Percentiles rank a stretch among this genome's conserved stretches.
phyloP scores from a whole-genome alignment of 1,139 yeast species.

The Blastobotrys aristatus region DNA sequence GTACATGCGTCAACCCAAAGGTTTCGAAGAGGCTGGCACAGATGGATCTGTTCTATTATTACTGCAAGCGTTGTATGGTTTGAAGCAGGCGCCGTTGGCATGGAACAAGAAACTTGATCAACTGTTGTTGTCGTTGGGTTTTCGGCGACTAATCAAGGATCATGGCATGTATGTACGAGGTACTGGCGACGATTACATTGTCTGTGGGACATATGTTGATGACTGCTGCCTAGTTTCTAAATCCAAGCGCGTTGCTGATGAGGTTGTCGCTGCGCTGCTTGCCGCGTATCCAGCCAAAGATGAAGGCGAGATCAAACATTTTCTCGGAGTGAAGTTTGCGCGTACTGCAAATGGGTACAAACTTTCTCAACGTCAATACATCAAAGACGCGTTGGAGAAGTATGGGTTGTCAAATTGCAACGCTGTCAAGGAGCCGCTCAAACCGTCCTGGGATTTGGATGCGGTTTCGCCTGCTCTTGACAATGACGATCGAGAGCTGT shows the following conservation, averaged over 20 bases:
- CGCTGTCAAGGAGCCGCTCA: background rate
- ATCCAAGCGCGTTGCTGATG: too few species aligned
- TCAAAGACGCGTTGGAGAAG: background rate
- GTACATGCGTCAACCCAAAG: constrained; percentile 21
- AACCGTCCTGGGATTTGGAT: background rate
- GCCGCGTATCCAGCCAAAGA: too few species aligned
- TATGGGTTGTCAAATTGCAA: background rate
- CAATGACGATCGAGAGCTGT: background rate
- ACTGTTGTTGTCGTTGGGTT: constrained; percentile 12
- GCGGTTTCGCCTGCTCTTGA: background rate
- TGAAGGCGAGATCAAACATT: background rate
- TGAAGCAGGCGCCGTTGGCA: constrained; percentile 25
- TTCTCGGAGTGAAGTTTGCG: background rate
- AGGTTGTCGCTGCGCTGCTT: too few species aligned
- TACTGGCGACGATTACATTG: background rate
- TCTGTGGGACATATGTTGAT: background rate
- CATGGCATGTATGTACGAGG: background rate
- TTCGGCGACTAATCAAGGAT: background rate
- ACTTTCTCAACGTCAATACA: background rate
- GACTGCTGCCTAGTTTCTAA: too few species aligned
- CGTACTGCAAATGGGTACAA: background rate
- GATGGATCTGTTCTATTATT: constrained; percentile 17
- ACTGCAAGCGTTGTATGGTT: constrained; percentile 23
- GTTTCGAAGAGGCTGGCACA: background rate
- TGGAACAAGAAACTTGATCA: constrained; percentile 18